A percentile compares a stretch with the other conserved stretches of the same genome.
Conservation (phyloP, 441 rosid genomes). For the Arabidopsis hybrid region DNA sequence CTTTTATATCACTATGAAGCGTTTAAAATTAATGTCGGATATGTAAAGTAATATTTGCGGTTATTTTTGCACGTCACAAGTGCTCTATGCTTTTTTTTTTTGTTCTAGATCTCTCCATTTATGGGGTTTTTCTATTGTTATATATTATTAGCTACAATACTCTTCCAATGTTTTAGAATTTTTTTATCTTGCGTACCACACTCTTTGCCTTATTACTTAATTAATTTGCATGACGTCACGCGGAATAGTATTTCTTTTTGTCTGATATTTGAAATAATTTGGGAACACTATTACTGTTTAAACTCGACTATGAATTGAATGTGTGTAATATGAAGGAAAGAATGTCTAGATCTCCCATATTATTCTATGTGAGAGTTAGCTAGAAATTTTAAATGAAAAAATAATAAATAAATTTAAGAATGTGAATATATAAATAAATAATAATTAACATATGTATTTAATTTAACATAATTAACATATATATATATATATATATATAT, state of each 20-base stretch:
- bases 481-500: too few relatives aligned
- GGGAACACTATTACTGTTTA: too few relatives aligned
- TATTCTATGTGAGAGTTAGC: not conserved
- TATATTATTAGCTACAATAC: slow-evolving; percentile 13
- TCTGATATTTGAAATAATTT: too few relatives aligned
- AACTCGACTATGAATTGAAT: too few relatives aligned
- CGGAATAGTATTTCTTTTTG: not conserved
- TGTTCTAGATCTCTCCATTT: slow-evolving; percentile 12
- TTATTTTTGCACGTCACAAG: slow-evolving; percentile 32
- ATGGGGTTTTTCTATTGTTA: slow-evolving; percentile 28
- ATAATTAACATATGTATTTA: too few relatives aligned
- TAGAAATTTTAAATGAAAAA: not conserved
- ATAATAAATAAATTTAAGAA: too few relatives aligned
- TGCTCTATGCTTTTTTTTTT: slow-evolving; percentile 1
- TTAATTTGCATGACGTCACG: not conserved
- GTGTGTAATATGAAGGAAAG: too few relatives aligned
- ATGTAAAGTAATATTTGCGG: slow-evolving; percentile 17
- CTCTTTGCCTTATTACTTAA: not conserved
- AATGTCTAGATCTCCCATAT: not conserved
- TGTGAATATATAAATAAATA: too few relatives aligned
- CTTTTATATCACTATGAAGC: slow-evolving; percentile 3
- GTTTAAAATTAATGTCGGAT: not conserved
- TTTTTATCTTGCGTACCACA: not conserved
- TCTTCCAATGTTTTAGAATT: not conserved
- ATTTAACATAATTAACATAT: too few relatives aligned